phyloP scores from a whole-genome alignment of 768 basidiomycete genomes.

The Rhodotorula kratochvilovae region DNA sequence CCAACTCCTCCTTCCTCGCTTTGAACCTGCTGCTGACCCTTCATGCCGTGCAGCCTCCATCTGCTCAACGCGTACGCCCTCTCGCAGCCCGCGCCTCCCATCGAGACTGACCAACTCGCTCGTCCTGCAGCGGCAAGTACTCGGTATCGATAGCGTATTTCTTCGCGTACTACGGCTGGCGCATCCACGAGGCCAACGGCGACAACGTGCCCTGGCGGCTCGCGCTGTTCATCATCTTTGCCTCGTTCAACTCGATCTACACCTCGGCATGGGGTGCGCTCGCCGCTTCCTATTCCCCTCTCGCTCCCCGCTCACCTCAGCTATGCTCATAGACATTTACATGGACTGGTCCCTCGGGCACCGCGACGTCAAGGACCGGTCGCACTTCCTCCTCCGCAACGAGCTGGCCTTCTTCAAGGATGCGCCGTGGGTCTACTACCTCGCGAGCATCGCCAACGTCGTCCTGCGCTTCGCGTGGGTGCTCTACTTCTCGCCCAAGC shows the following conservation, averaged over 20 bases:
- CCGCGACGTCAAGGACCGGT: constrained; percentile 50
- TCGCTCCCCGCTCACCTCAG: not conserved
- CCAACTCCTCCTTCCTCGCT: not conserved
- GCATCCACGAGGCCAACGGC: constrained; percentile 54
- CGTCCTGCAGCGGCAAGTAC: constrained; percentile 44
- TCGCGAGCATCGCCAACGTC: constrained; percentile 71
- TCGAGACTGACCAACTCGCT: not conserved
- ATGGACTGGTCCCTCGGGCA: constrained; percentile 89
- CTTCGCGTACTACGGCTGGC: constrained; percentile 69
- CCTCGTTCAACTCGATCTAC: constrained; percentile 64
- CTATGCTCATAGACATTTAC: constrained; percentile 51
- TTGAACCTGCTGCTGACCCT: too few species aligned
- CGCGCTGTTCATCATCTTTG: constrained; percentile 65
- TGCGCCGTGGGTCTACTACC: constrained; percentile 57
- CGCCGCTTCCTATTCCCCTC: not conserved
- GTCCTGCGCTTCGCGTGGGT: constrained; percentile 78
- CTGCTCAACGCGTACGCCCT: constrained; percentile 66
- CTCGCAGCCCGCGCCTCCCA: not conserved
- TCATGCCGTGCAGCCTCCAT: constrained; percentile 58
- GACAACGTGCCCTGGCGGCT: constrained; percentile 51
- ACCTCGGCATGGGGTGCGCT: constrained; percentile 68
- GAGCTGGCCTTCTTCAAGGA: constrained; percentile 67
- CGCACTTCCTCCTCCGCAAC: constrained; percentile 61
- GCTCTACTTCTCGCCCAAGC: constrained; percentile 61
- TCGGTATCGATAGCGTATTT: constrained; percentile 37